phyloP scores from a whole-genome alignment of 345 rosid genomes.

The Hibiscus trionum region DNA sequence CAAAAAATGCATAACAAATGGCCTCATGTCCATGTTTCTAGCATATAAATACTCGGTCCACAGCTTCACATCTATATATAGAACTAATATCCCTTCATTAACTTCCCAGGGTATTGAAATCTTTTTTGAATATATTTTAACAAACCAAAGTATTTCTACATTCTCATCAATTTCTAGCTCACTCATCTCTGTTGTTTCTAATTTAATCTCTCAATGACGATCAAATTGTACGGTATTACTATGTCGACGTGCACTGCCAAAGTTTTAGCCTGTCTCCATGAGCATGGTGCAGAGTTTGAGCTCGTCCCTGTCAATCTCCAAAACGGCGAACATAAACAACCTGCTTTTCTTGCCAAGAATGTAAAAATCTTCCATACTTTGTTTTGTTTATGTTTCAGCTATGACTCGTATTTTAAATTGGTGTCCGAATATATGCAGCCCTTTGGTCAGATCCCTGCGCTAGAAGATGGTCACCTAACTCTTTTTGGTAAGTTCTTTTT shows the following conservation, averaged over 20 bases:
- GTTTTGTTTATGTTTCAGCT: not conserved
- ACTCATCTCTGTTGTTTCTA: not conserved
- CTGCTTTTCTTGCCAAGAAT: constrained; percentile 51
- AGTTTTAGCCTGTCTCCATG: constrained; percentile 55
- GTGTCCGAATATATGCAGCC: constrained; percentile 39
- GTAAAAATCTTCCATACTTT: constrained; percentile 19
- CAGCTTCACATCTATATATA: not conserved
- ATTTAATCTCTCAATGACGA: constrained; percentile 22
- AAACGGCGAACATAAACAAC: constrained; percentile 50
- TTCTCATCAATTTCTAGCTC: not conserved
- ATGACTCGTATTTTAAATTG: too few relatives aligned
- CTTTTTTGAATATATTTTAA: not conserved
- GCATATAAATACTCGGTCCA: not conserved
- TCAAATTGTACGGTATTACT: constrained; percentile 52
- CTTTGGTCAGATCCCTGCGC: constrained; percentile 74
- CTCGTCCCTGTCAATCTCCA: constrained; percentile 52
- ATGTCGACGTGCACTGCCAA: constrained; percentile 59
- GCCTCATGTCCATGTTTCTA: not conserved
- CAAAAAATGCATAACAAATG: not conserved
- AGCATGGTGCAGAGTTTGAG: constrained; percentile 59
- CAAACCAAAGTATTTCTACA: not conserved
- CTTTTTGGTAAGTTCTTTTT: constrained; percentile 43
- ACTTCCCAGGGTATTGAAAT: not conserved
- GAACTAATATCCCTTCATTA: not conserved
- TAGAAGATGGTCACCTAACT: constrained; percentile 74